phyloP scores from a whole-genome alignment of 2,329 filamentous ascomycete genomes.

The Basipetospora chlamydospora region DNA sequence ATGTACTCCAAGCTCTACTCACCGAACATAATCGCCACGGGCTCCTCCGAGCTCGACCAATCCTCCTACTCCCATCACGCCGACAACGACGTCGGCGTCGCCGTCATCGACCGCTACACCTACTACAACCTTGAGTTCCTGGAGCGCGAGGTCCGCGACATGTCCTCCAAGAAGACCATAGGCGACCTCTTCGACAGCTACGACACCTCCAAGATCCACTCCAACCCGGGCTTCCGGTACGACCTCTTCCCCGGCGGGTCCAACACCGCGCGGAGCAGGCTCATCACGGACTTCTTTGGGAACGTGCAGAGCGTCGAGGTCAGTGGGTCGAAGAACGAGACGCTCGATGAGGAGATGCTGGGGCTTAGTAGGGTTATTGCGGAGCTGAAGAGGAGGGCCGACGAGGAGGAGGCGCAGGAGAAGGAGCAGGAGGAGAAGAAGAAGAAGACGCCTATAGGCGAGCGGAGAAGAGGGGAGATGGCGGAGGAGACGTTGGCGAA shows the following conservation, averaged over 20 bases:
- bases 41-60: slow-evolving; percentile 90
- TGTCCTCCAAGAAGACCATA: slow-evolving; percentile 75
- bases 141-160: slow-evolving; percentile 75
- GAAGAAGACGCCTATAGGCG: background rate
- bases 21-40: slow-evolving; percentile 93
- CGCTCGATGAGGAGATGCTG: slow-evolving; percentile 58
- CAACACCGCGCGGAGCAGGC: slow-evolving; percentile 57
- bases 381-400: slow-evolving; percentile 32
- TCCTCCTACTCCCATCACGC: slow-evolving; percentile 96
- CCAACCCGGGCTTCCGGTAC: slow-evolving; percentile 79
- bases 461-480: background rate
- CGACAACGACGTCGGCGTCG: slow-evolving; percentile 93
- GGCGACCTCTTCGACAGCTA: slow-evolving; percentile 95
- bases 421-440: slow-evolving; percentile 8
- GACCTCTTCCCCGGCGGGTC: slow-evolving; percentile 87
- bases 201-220: slow-evolving; percentile 88
- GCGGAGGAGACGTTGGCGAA: slow-evolving; percentile 23
- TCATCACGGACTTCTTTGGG: slow-evolving; percentile 94
- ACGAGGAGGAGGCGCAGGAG: slow-evolving; percentile 24
- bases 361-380: slow-evolving; percentile 58
- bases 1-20: slow-evolving; percentile 99
- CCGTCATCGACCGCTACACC: slow-evolving; percentile 95
- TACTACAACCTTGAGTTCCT: slow-evolving; percentile 98
- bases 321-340: slow-evolving; percentile 44
- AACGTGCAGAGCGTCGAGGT: slow-evolving; percentile 97